phyloP scores from a whole-genome alignment of 768 basidiomycete species.

The Boletus barrowsii region DNA sequence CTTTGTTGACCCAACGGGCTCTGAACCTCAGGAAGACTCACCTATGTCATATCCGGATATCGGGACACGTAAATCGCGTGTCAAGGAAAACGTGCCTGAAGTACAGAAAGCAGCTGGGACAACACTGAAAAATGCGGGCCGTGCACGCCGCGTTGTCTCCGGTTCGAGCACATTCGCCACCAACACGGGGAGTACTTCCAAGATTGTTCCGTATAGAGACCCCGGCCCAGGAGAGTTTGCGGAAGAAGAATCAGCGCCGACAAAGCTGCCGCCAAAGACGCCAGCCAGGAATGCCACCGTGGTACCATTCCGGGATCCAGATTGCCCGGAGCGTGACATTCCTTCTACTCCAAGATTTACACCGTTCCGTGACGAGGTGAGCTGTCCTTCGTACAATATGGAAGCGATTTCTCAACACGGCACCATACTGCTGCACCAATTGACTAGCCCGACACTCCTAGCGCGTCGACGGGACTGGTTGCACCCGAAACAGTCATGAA shows the following conservation, averaged over 20 bases:
- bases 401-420: conserved; percentile 3
- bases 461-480: conserved; percentile 28
- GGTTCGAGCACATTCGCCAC: conserved; percentile 18
- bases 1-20: conserved; percentile 68
- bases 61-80: conserved; percentile 71
- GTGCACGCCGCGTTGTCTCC: conserved; percentile 50
- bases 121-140: conserved; percentile 61
- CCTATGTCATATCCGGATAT: conserved; percentile 63
- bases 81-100: conserved; percentile 77
- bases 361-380: conserved; percentile 73
- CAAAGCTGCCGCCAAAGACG: conserved; percentile 33
- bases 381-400: conserved; percentile 17
- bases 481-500: conserved; percentile 65
- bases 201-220: conserved; percentile 66
- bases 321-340: conserved; percentile 19
- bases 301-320: conserved; percentile 41
- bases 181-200: conserved; percentile 40
- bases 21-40: conserved; percentile 43
- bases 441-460: conserved; percentile 19
- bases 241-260: conserved; percentile 25
- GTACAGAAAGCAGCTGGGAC: conserved; percentile 66
- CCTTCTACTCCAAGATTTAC: conserved; percentile 59
- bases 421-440: conserved; percentile 2
- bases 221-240: conserved; percentile 42
- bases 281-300: conserved; percentile 34